phyloP scores from a whole-genome alignment of 1,284 basidiomycete genomes.

The Tylopilus sp. region DNA sequence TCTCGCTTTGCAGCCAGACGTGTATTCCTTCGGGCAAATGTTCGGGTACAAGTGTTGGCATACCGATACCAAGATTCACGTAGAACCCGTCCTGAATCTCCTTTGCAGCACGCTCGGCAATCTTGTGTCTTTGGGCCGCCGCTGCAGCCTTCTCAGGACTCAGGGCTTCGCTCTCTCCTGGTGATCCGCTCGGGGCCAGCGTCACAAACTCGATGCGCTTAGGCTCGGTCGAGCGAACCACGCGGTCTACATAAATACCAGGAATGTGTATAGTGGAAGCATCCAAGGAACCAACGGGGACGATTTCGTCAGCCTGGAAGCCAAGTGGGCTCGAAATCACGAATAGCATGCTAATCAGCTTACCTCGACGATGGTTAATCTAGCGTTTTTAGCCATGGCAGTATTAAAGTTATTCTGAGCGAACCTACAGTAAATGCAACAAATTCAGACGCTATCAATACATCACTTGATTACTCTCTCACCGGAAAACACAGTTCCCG shows the following conservation, averaged over 20 bases:
- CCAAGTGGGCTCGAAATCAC: constrained; percentile 1
- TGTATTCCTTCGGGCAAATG: constrained; percentile 75
- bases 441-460: background rate
- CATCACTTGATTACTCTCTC: background rate
- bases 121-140: constrained; percentile 39
- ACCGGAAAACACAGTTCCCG: constrained; percentile 85
- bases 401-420: constrained; percentile 87
- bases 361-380: constrained; percentile 88
- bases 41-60: constrained; percentile 92
- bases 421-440: constrained; percentile 51
- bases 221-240: constrained; percentile 73
- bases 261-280: constrained; percentile 85
- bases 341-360: constrained; percentile 10
- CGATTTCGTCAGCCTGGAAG: constrained; percentile 83
- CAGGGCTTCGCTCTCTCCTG: constrained; percentile 29
- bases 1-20: constrained; percentile 94
- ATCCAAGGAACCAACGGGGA: constrained; percentile 79
- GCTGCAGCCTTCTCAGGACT: constrained; percentile 53
- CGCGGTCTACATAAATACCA: constrained; percentile 84
- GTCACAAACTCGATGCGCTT: constrained; percentile 82
- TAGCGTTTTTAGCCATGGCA: constrained; percentile 87
- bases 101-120: constrained; percentile 36
- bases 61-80: constrained; percentile 78
- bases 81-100: constrained; percentile 91
- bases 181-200: constrained; percentile 44